Evolutionary conservation across 108 stramenopile species (phyloP).

Genomic region (Discostella stelligeroides): DNA sequence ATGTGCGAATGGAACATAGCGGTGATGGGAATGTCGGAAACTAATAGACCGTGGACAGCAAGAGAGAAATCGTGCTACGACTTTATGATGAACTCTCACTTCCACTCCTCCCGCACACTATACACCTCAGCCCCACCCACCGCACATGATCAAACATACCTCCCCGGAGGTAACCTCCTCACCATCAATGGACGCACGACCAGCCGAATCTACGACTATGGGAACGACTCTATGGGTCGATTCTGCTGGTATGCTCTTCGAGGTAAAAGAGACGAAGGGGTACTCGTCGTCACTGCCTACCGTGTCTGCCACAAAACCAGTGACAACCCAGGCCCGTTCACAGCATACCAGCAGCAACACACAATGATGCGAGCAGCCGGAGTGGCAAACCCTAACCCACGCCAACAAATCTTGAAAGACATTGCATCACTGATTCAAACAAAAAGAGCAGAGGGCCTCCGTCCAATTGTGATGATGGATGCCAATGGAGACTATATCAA

Average conservation of each 20-base stretch:
- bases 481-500: too few species aligned
- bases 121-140: background rate
- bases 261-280: conserved; percentile 2
- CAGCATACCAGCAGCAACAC: background rate
- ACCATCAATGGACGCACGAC: background rate
- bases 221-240: background rate
- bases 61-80: too few species aligned
- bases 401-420: background rate
- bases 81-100: background rate
- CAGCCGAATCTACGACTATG: background rate
- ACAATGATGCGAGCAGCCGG: background rate
- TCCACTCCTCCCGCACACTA: background rate
- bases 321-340: background rate
- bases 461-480: too few species aligned
- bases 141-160: background rate
- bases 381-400: background rate
- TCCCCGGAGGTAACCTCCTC: background rate
- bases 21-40: too few species aligned
- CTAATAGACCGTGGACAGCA: too few species aligned
- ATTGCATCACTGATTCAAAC: background rate
- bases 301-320: background rate
- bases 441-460: background rate
- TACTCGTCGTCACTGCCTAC: background rate
- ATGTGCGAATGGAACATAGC: too few species aligned
- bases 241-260: background rate